Evolutionary conservation across 306 rosid genomes (phyloP).

Genomic region (Macrotyloma uniflorum): DNA sequence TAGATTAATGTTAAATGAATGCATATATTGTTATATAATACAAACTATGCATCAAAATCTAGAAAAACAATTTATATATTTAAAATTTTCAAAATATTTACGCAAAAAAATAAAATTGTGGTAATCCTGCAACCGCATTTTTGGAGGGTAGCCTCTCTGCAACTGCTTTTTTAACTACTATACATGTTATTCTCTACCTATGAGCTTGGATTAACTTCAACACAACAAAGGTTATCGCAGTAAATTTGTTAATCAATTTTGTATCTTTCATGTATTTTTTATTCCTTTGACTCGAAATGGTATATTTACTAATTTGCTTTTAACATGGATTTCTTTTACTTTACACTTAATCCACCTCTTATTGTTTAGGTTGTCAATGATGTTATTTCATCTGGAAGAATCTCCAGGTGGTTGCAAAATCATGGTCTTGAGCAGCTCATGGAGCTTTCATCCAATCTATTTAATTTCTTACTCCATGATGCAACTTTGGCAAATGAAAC

Average conservation of each 20-base stretch:
- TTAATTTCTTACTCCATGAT: slow-evolving; percentile 54
- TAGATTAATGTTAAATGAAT: no score
- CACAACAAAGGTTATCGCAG: background rate
- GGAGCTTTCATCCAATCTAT: slow-evolving; percentile 68
- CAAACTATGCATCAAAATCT: no score
- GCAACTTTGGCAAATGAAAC: slow-evolving; percentile 47
- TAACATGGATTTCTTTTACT: slow-evolving; percentile 1
- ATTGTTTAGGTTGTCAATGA: slow-evolving; percentile 66
- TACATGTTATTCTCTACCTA: background rate
- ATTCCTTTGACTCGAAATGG: background rate
- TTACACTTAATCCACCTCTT: slow-evolving; percentile 16
- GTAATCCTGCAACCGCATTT: no score
- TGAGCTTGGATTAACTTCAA: slow-evolving; percentile 14
- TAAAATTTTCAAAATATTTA: no score
- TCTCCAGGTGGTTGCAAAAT: slow-evolving; percentile 75
- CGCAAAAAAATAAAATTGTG: background rate
- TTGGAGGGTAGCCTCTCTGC: no score
- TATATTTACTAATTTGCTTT: slow-evolving; percentile 17
- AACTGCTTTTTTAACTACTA: no score
- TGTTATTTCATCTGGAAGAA: slow-evolving; percentile 61
- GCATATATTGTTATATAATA: background rate
- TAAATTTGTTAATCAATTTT: slow-evolving; percentile 8
- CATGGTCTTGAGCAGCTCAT: slow-evolving; percentile 84
- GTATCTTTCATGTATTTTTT: no score
- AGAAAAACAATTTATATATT: no score